Conservation (phyloP, 768 basidiomycete species). For the Chalciporus pseudorubinellus region DNA sequence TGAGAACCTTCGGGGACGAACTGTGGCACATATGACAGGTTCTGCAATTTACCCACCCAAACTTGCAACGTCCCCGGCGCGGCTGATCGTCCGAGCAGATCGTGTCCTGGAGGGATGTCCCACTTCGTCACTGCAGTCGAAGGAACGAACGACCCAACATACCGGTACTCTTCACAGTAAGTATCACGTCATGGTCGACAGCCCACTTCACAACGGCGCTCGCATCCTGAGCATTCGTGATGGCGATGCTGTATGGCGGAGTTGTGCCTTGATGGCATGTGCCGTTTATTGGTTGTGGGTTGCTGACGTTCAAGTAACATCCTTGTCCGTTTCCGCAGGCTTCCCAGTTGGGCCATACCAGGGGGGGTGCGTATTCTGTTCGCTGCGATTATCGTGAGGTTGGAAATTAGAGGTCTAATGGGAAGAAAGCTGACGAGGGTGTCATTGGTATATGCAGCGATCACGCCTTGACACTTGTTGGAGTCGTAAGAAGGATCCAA, state of each 20-base stretch:
- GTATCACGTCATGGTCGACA: not conserved
- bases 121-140: no score
- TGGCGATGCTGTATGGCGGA: constrained; percentile 2
- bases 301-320: not conserved
- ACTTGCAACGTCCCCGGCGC: not conserved
- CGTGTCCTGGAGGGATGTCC: not conserved
- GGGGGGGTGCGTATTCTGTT: not conserved
- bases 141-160: not conserved
- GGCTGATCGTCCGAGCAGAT: not conserved
- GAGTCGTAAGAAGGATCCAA: constrained; percentile 1
- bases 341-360: constrained; percentile 8
- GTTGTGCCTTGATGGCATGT: constrained; percentile 3
- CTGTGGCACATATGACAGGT: not conserved
- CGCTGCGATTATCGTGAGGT: not conserved
- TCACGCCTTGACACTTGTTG: not conserved
- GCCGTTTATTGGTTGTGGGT: not conserved
- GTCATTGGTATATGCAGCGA: constrained; percentile 1
- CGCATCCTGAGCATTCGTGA: constrained; percentile 4
- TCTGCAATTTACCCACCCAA: not conserved
- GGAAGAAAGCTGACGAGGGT: not conserved
- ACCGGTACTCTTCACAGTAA: constrained; percentile 10
- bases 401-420: no score
- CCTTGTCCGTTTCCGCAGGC: constrained; percentile 8
- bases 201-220: constrained; percentile 5
- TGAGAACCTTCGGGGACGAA: not conserved